Percentiles rank a stretch among this genome's conserved stretches.
phyloP scores from a whole-genome alignment of 192 early-diverging fungal genomes.

The Entophlyctis luteolus region DNA sequence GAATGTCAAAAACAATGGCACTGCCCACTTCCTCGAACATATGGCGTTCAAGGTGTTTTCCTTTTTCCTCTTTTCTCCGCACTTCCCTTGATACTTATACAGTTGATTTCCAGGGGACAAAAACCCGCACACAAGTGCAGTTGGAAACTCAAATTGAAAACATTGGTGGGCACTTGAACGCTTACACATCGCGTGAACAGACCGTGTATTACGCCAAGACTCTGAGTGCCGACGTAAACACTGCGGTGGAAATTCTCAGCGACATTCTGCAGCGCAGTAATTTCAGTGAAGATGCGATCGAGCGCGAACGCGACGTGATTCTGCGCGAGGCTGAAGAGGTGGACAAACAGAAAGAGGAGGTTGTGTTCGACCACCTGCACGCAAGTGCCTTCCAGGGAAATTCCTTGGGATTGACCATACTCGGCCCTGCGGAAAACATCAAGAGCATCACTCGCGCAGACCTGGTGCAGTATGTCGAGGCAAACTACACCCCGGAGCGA shows the following conservation, averaged over 20 bases:
- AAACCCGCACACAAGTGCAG: conserved; percentile 78
- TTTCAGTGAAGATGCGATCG: conserved; percentile 77
- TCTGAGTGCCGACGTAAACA: conserved; percentile 77
- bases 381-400: conserved; percentile 88
- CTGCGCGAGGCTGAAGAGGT: conserved; percentile 85
- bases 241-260: conserved; percentile 86
- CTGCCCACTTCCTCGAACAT: conserved; percentile 97
- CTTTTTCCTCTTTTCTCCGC: too few relatives aligned
- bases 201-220: conserved; percentile 98
- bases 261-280: conserved; percentile 94
- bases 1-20: conserved; percentile 78
- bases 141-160: conserved; percentile 95
- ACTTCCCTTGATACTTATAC: too few relatives aligned
- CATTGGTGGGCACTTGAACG: conserved; percentile 97
- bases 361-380: conserved; percentile 98
- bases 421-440: conserved; percentile 93
- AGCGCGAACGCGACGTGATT: conserved; percentile 97
- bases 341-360: conserved; percentile 93
- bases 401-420: conserved; percentile 85
- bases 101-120: conserved; percentile 75
- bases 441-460: conserved; percentile 81
- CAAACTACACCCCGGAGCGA: conserved; percentile 94
- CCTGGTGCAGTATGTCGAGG: conserved; percentile 81
- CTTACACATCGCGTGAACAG: conserved; percentile 98
- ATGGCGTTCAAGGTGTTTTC: conserved; percentile 92